phyloP scores from a whole-genome alignment of 306 rosid genomes.

The Trichosanthes cucumerina region DNA sequence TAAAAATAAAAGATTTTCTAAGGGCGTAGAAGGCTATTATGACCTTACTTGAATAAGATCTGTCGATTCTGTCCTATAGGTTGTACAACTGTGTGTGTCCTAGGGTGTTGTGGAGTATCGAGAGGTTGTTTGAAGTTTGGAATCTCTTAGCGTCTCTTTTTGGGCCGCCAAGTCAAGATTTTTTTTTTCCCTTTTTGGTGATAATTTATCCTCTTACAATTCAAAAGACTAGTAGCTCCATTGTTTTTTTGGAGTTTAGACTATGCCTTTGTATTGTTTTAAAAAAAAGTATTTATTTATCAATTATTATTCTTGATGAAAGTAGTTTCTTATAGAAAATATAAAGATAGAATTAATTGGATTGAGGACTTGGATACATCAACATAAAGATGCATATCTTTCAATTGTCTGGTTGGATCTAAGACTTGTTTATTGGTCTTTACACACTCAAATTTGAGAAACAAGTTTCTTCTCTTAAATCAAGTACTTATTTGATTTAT shows the following conservation, averaged over 20 bases:
- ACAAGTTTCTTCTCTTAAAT: neutral
- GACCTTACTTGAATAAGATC: neutral
- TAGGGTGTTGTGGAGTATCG: neutral
- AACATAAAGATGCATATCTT: neutral
- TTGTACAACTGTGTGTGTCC: too few relatives aligned
- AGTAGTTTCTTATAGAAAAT: too few relatives aligned
- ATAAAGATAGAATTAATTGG: too few relatives aligned
- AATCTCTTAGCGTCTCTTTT: neutral
- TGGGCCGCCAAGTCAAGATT: neutral
- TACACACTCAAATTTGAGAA: neutral
- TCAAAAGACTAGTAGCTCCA: too few relatives aligned
- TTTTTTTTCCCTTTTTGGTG: too few relatives aligned
- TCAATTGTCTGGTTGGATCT: neutral
- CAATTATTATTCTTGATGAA: too few relatives aligned
- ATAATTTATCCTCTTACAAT: too few relatives aligned
- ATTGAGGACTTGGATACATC: neutral
- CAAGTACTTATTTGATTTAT: neutral
- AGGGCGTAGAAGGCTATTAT: neutral
- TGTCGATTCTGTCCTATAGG: too few relatives aligned
- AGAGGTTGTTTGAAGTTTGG: neutral
- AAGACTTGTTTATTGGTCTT: neutral
- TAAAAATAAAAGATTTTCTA: neutral
- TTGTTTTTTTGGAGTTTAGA: neutral
- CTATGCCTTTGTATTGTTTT: neutral
- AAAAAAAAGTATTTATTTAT: too few relatives aligned